A percentile compares a stretch with the other conserved stretches of the same genome.
Conservation (phyloP, 257 asterid species). For the Hygrophila difformis region DNA sequence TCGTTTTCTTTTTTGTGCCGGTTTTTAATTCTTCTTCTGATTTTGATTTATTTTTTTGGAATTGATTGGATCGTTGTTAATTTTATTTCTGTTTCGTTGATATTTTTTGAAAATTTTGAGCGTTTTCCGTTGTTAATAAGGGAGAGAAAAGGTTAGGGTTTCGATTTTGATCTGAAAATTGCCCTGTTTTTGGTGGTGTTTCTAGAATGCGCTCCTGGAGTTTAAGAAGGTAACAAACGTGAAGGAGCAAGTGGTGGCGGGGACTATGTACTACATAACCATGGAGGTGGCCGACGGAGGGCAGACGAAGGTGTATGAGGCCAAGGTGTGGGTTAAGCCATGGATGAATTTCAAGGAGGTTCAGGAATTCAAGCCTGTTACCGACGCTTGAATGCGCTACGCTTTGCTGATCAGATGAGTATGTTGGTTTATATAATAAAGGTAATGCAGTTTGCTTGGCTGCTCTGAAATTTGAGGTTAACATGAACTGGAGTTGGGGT, state of each 20-base stretch:
- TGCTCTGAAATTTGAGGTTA: constrained; percentile 13
- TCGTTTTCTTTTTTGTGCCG: too few relatives aligned
- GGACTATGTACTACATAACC: constrained; percentile 65
- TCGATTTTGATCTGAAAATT: neutral
- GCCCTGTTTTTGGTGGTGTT: neutral
- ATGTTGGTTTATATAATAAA: constrained; percentile 12
- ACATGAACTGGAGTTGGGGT: neutral
- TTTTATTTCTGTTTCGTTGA: neutral
- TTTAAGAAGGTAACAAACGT: constrained; percentile 66
- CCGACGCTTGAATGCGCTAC: constrained; percentile 31
- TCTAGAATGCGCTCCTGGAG: constrained; percentile 62
- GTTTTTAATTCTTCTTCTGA: neutral
- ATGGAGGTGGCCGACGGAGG: constrained; percentile 66
- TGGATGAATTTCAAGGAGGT: constrained; percentile 83
- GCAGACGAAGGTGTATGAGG: constrained; percentile 60
- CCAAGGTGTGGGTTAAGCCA: constrained; percentile 90
- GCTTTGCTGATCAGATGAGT: constrained; percentile 8
- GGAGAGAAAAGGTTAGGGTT: neutral
- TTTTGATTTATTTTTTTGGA: neutral
- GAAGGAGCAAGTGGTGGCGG: constrained; percentile 72
- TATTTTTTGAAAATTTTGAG: neutral
- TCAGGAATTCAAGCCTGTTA: constrained; percentile 62
- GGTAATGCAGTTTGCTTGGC: neutral
- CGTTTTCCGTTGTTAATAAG: neutral
- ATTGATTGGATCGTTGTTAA: neutral